Evolutionary conservation across 2,329 filamentous ascomycete genomes (phyloP), one percentile per base, ranked within the genome.

Genomic region (Hypoxylon sp.): DNA sequence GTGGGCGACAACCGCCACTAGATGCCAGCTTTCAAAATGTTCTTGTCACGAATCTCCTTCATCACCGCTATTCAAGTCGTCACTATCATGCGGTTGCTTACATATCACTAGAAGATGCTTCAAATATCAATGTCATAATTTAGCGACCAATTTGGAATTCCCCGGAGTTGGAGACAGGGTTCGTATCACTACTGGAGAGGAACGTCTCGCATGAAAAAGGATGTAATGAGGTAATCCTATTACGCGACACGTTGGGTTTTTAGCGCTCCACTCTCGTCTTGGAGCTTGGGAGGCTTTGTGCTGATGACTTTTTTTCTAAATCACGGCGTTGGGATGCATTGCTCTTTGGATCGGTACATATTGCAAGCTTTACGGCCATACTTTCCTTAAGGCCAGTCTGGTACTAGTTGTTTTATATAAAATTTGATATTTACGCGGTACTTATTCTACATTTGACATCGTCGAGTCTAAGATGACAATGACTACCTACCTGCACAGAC

Each of bases 241-340:
- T 65, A 45, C 22, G 40, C 20, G 45, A 32, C 52, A 30, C 16
- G 32, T 55, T 30, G 32, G 8, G 36, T 33, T 55, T 28, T 30
- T 26, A 40, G 28, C 20, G 42, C 20, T 18, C 44, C 16, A 28
- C 26, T 30, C 38, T 26, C 18, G 28, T 14, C 4, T 42, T 53
- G 51, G 30, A 22, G 33, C 30, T 55, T 24, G 38, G 38, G 42
- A 51, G 57, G 30, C 57, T 22, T n/a, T 49, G 36, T 28, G 28
- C 38, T 48, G 55, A 28, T 14, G 36, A 40, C 38, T 49, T 56
- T 14, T 4, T n/a, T n/a, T n/a, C n/a, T n/a, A n/a, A 33, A 58
- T 48, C 28, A 45, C 45, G 65, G 65, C 61, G 60, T 67, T 61
- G 38, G 51, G 64, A 42, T 61, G 53, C 60, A 63, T 67, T 62